Percentiles rank a stretch among this genome's conserved stretches.
phyloP scores from a whole-genome alignment of 2,329 filamentous ascomycete species.

The Cladosporium sp. region DNA sequence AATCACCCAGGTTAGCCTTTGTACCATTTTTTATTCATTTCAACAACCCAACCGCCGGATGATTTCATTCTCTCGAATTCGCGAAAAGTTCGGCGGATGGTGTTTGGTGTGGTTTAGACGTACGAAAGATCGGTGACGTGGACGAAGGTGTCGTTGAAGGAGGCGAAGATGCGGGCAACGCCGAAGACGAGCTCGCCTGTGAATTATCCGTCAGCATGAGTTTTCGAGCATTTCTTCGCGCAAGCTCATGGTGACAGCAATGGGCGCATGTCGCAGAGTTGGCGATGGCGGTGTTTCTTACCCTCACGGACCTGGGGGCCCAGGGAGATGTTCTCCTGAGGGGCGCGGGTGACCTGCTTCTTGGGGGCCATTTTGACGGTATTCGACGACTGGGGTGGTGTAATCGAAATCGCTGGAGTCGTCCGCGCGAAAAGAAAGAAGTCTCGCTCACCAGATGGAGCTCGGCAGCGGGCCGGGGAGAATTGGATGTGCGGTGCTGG shows the following conservation, averaged over 20 bases:
- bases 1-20: slow-evolving; percentile 66
- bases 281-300: slow-evolving; percentile 34
- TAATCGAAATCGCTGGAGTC: slow-evolving; percentile 9
- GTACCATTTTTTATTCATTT: slow-evolving; percentile 27
- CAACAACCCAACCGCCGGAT: slow-evolving; percentile 8
- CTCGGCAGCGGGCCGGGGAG: slow-evolving; percentile 2
- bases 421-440: slow-evolving; percentile 10
- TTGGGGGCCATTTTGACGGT: slow-evolving; percentile 72
- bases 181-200: slow-evolving; percentile 94
- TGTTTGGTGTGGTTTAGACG: slow-evolving; percentile 22
- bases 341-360: slow-evolving; percentile 74
- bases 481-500: slow-evolving; percentile 11
- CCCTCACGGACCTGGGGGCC: slow-evolving; percentile 96
- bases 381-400: slow-evolving; percentile 25
- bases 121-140: slow-evolving; percentile 94
- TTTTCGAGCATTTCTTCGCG: slow-evolving; percentile 14
- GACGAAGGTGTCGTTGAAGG: slow-evolving; percentile 63
- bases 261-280: slow-evolving; percentile 29
- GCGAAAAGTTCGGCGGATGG: slow-evolving; percentile 1
- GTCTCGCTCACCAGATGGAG: neutral
- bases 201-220: slow-evolving; percentile 24
- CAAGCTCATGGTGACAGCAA: neutral
- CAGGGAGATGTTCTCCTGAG: slow-evolving; percentile 95
- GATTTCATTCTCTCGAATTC: slow-evolving; percentile 17
- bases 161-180: slow-evolving; percentile 96